Base-by-base conservation (phyloP, 306 rosid genomes). In the Sicyos edulis region DNA sequence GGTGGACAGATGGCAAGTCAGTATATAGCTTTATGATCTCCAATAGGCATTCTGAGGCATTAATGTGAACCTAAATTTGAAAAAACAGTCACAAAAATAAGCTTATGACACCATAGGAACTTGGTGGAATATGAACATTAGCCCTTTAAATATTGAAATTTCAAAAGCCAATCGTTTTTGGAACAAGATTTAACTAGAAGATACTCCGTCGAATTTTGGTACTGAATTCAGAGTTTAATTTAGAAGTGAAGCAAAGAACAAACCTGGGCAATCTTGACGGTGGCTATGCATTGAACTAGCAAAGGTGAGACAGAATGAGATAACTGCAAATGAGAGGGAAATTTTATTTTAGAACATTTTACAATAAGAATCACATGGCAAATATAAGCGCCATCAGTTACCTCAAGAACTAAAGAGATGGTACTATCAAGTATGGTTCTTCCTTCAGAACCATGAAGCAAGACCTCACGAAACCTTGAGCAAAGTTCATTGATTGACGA, bases 251-350 rank as follows among this genome's bases (percentile, higher is more conserved):
- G 49, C 11, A 47, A 62, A 50, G 44, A 78, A 47, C 86, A 50
- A 64, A 93, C 98, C 97, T 90, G 98, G 20, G 95, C 96, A 71
- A 93, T 88, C 78, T 90, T 93, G 58, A 93, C 78, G 11, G 92
- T 93, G 78, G 80, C 81, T 59, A 90, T 85, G 84, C 98, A 88
- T 47, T 86, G 80, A 11, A 88, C 77, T 69, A 93, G 55, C 78
- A 83, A 82, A 49, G 92, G 92, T 24, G 92, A 80, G 69, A 87
- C 75, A 55, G 84, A 78, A 71, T 75, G 86, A 76, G 80, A 83
- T 78, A 93, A 76, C 98, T 93, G 93, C 21, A 82, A 26, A 82
- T 10, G 74, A 71, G 65, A 26, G 71, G 22, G 53, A 17, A 21
- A 42, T 17, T 50, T 71, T 4, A 52, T 52, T 58, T 40, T 11